These are phyloP conservation scores for Candida sanyiensis DNA, from an alignment of 805 yeast genomes.

Conservation along the genomic window DNA sequence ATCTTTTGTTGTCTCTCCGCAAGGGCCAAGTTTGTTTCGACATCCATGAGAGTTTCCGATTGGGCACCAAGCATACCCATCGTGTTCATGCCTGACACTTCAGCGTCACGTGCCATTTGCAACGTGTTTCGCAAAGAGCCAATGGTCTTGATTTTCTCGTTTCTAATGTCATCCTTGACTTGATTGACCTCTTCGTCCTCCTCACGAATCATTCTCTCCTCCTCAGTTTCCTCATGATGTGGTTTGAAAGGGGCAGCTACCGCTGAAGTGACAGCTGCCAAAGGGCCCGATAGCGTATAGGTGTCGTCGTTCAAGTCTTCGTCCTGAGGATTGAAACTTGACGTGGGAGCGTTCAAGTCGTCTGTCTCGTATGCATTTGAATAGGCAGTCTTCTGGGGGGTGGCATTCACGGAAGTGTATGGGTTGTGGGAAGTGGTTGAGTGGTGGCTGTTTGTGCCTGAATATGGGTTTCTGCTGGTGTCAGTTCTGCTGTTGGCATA, in stretches of 20 bases:
- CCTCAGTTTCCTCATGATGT: conserved; percentile 20
- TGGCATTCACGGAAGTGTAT: conserved; percentile 2
- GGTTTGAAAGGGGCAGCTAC: conserved; percentile 22
- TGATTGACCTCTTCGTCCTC: conserved; percentile 89
- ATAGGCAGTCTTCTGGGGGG: neutral
- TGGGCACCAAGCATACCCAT: conserved; percentile 93
- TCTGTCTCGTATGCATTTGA: conserved; percentile 9
- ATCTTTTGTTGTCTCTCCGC: conserved; percentile 77
- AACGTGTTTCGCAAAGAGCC: conserved; percentile 82
- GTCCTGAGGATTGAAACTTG: conserved; percentile 20
- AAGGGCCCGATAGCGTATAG: conserved; percentile 22
- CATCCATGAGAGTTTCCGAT: conserved; percentile 73
- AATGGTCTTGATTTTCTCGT: conserved; percentile 81
- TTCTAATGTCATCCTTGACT: conserved; percentile 74
- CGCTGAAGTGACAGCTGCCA: conserved; percentile 25
- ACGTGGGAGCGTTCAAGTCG: conserved; percentile 10
- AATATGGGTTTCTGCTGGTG: neutral
- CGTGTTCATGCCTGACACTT: conserved; percentile 71
- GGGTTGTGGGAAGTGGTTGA: neutral
- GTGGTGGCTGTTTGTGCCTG: conserved; percentile 1
- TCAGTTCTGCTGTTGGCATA: neutral
- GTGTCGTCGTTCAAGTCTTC: conserved; percentile 28
- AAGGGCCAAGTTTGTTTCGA: conserved; percentile 70
- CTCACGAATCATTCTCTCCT: conserved; percentile 35
- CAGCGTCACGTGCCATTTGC: conserved; percentile 65